A percentile compares a stretch with the other conserved stretches of the same genome.
Evolutionary conservation across 2,329 filamentous ascomycete species (phyloP).

Genomic region (Ophiostoma pallidulum): DNA sequence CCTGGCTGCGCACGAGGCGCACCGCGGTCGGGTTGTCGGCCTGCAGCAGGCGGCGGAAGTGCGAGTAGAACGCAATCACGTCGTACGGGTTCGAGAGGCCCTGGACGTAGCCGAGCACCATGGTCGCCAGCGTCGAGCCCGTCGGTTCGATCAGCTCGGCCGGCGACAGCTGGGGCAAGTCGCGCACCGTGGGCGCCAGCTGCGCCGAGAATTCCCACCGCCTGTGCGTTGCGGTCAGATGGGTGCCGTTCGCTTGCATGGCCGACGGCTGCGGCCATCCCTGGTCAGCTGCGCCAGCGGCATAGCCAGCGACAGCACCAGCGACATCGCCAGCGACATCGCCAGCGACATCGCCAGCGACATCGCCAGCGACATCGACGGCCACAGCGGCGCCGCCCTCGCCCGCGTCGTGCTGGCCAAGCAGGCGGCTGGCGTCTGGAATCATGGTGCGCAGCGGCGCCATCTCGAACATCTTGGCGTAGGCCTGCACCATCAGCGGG

Average conservation of each 20-base stretch:
- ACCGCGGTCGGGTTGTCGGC: conserved; percentile 27
- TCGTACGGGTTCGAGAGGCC: conserved; percentile 30
- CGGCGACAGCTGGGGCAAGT: conserved; percentile 14
- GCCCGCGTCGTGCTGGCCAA: no score
- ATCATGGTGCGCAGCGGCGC: conserved; percentile 34
- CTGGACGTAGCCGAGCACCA: conserved; percentile 38
- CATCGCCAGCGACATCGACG: no score
- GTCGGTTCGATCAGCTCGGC: conserved; percentile 26
- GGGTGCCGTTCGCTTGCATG: background rate
- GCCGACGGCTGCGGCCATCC: background rate
- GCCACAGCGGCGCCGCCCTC: no score
- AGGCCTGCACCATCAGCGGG: conserved; percentile 38
- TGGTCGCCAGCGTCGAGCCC: conserved; percentile 33
- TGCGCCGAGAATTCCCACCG: conserved; percentile 16
- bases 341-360: no score
- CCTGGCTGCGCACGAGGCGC: conserved; percentile 29
- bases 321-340: no score
- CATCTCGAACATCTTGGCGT: conserved; percentile 38
- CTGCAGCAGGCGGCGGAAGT: conserved; percentile 35
- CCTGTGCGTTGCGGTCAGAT: background rate
- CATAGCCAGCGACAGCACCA: no score
- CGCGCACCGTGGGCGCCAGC: conserved; percentile 12
- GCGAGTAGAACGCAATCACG: conserved; percentile 36
- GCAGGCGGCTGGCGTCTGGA: conserved; percentile 5
- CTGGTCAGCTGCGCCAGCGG: background rate